These are phyloP conservation scores for Microbotryomycetes sp. DNA, from an alignment of 1,284 basidiomycete species.

Conservation along the genomic window DNA sequence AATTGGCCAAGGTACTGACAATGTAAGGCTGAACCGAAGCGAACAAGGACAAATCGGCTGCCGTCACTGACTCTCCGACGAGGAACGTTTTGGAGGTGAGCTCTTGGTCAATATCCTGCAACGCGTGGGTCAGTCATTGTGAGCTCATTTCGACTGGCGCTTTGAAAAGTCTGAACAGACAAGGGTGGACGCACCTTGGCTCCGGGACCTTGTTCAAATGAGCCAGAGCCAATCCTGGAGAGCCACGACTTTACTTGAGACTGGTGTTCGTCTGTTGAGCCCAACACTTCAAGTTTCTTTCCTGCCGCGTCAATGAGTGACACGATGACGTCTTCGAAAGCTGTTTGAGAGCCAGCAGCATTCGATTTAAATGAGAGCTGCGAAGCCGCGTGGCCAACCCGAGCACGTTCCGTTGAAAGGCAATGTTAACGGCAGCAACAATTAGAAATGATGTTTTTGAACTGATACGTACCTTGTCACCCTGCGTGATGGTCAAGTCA, in stretches of 20 bases:
- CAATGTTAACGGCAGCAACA: too few species aligned
- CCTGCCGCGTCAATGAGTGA: slow-evolving; percentile 31
- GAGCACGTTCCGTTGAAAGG: neutral
- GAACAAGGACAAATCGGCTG: slow-evolving; percentile 78
- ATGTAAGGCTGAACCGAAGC: slow-evolving; percentile 69
- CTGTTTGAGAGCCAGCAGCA: neutral
- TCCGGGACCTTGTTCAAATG: slow-evolving; percentile 3
- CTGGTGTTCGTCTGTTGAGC: slow-evolving; percentile 16
- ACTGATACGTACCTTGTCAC: slow-evolving; percentile 18
- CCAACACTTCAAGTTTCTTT: slow-evolving; percentile 31
- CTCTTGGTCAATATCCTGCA: slow-evolving; percentile 63
- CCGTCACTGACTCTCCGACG: slow-evolving; percentile 67
- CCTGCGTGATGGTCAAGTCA: slow-evolving; percentile 10
- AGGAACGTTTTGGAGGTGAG: slow-evolving; percentile 72
- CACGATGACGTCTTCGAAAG: slow-evolving; percentile 16
- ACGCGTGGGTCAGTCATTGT: neutral
- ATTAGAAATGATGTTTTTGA: too few species aligned
- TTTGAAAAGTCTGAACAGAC: neutral
- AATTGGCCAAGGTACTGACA: slow-evolving; percentile 49
- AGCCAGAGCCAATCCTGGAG: slow-evolving; percentile 10
- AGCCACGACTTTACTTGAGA: slow-evolving; percentile 18
- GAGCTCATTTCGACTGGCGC: too few species aligned
- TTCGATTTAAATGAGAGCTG: neutral
- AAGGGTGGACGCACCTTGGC: slow-evolving; percentile 17
- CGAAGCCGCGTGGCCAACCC: neutral